Evolutionary conservation across 225 moss, liverwort and hornwort genomes (phyloP).

Genomic region (Ulota crispa): DNA sequence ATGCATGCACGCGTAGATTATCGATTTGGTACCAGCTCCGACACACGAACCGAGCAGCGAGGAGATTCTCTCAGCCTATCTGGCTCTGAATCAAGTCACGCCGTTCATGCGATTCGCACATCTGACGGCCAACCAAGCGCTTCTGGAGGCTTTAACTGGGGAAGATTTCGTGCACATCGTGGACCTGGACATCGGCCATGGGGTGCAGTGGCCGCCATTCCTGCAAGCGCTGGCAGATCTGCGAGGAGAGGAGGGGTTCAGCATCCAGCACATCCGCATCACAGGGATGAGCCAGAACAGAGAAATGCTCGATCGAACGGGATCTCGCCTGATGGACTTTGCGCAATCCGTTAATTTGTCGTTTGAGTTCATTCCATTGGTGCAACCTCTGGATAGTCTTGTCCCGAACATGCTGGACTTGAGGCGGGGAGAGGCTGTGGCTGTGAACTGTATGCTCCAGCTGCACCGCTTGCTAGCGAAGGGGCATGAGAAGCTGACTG

Average conservation of each 20-base stretch:
- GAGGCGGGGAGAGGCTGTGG: constrained; percentile 40
- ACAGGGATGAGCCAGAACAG: constrained; percentile 66
- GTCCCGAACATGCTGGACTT: constrained; percentile 45
- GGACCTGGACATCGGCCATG: constrained; percentile 91
- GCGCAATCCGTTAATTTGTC: constrained; percentile 75
- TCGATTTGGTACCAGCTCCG: constrained; percentile 32
- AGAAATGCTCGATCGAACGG: constrained; percentile 68
- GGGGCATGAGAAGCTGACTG: constrained; percentile 41
- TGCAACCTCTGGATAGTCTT: constrained; percentile 42
- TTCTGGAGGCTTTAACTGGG: constrained; percentile 80
- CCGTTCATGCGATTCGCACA: constrained; percentile 94
- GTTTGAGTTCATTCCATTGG: constrained; percentile 67
- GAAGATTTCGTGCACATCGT: constrained; percentile 85
- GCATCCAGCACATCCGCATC: constrained; percentile 72
- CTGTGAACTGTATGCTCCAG: constrained; percentile 58
- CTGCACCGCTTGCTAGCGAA: constrained; percentile 52
- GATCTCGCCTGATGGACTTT: constrained; percentile 69
- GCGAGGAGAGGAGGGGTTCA: constrained; percentile 53
- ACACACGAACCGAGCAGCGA: constrained; percentile 50
- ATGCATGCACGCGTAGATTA: constrained; percentile 38
- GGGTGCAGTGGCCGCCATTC: constrained; percentile 96
- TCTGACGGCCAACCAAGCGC: constrained; percentile 91
- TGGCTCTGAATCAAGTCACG: constrained; percentile 83
- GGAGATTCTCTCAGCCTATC: constrained; percentile 78
- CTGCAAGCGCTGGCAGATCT: constrained; percentile 81